phyloP scores from a whole-genome alignment of 192 early-diverging fungal species.

The Entophlyctis helioformis region DNA sequence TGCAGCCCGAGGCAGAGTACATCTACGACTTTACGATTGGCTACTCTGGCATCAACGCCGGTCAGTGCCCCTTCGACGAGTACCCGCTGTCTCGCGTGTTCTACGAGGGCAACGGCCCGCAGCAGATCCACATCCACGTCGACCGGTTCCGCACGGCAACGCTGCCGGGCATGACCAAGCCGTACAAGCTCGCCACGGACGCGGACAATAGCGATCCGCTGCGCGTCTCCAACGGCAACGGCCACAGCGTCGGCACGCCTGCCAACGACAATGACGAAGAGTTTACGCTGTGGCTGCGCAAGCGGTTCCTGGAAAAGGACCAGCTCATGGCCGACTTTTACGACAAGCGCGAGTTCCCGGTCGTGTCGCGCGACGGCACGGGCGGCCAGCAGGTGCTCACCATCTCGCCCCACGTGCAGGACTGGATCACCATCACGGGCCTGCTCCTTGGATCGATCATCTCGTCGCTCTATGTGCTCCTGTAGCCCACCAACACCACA shows the following conservation, averaged over 20 bases:
- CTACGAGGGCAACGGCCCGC: slow-evolving; percentile 57
- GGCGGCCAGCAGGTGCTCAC: too few relatives aligned
- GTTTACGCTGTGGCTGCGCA: slow-evolving; percentile 65
- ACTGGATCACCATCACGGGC: too few relatives aligned
- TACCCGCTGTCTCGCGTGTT: slow-evolving; percentile 71
- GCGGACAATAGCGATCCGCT: too few relatives aligned
- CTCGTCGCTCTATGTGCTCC: too few relatives aligned
- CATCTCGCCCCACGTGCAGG: too few relatives aligned
- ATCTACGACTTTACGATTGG: slow-evolving; percentile 86
- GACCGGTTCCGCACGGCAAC: slow-evolving; percentile 3
- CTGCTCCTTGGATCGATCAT: too few relatives aligned
- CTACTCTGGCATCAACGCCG: slow-evolving; percentile 60
- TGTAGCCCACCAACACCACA: too few relatives aligned
- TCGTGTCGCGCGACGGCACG: too few relatives aligned
- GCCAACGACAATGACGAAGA: slow-evolving; percentile 36
- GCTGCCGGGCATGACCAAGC: slow-evolving; percentile 21
- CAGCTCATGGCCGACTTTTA: slow-evolving; percentile 69
- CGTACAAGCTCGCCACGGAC: neutral
- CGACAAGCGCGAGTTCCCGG: slow-evolving; percentile 57
- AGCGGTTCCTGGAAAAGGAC: slow-evolving; percentile 78
- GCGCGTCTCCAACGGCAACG: slow-evolving; percentile 2
- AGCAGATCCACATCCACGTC: slow-evolving; percentile 72
- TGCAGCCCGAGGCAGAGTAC: slow-evolving; percentile 55
- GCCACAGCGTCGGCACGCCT: slow-evolving; percentile 2
- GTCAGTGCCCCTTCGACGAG: slow-evolving; percentile 61